Evolutionary conservation across 805 yeast species (phyloP).

Genomic region (Ogataea thermomethanolica): DNA sequence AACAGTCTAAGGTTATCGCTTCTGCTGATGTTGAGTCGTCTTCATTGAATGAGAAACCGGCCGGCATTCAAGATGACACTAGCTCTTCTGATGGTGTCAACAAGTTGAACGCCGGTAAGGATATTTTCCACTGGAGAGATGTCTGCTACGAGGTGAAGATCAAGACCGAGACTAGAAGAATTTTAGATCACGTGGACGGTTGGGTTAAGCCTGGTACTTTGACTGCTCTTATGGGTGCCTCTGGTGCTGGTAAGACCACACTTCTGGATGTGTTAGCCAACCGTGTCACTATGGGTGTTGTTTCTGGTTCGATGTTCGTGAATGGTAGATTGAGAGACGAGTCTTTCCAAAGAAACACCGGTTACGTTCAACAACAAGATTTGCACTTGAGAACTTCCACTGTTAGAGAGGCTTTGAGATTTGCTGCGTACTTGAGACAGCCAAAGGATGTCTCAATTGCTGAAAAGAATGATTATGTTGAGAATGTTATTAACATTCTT

Average conservation of each 20-base stretch:
- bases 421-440: conserved; percentile 50
- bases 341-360: conserved; percentile 52
- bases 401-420: conserved; percentile 51
- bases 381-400: conserved; percentile 49
- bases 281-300: conserved; percentile 52
- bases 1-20: conserved; percentile 29
- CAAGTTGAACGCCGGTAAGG: conserved; percentile 34
- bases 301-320: conserved; percentile 56
- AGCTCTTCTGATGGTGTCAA: conserved; percentile 28
- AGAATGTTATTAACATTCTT: conserved; percentile 45
- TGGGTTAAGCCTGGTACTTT: conserved; percentile 82
- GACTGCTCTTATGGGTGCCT: conserved; percentile 68
- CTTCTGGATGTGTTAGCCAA: conserved; percentile 51
- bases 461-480: conserved; percentile 51
- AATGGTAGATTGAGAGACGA: conserved; percentile 47
- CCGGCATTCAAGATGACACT: conserved; percentile 23
- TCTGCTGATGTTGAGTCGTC: conserved; percentile 26
- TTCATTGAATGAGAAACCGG: conserved; percentile 24
- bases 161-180: conserved; percentile 55
- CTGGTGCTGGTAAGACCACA: conserved; percentile 65
- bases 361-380: conserved; percentile 61
- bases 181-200: conserved; percentile 66
- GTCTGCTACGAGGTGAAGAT: conserved; percentile 68
- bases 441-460: conserved; percentile 36
- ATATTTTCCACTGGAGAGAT: conserved; percentile 75